phyloP scores from a whole-genome alignment of 2,329 filamentous ascomycete species.

The Claviceps fusiformis region DNA sequence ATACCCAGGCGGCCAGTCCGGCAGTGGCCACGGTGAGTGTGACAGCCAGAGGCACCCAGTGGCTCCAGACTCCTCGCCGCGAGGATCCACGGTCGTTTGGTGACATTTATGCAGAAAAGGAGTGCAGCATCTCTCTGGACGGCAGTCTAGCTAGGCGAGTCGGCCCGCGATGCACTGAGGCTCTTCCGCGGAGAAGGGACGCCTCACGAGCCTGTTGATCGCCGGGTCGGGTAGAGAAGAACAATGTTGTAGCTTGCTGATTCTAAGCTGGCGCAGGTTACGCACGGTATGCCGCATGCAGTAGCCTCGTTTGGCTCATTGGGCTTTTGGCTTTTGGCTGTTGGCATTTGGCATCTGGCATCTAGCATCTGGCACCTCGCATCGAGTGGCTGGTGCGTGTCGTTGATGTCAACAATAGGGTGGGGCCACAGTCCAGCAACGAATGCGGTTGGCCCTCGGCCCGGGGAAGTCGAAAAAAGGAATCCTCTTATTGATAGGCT shows the following conservation, averaged over 20 bases:
- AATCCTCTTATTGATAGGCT: background rate
- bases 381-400: conserved; percentile 2
- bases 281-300: background rate
- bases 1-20: conserved; percentile 80
- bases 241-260: conserved; percentile 1
- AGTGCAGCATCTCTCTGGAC: conserved; percentile 21
- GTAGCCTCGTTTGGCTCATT: background rate
- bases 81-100: conserved; percentile 41
- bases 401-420: conserved; percentile 7
- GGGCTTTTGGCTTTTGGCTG: background rate
- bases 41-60: conserved; percentile 79
- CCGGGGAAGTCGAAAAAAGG: background rate
- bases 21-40: conserved; percentile 81
- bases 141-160: conserved; percentile 7
- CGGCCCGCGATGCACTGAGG: background rate
- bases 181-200: background rate
- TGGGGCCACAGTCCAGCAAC: conserved; percentile 9
- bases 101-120: conserved; percentile 34
- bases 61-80: conserved; percentile 54
- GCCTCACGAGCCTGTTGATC: background rate
- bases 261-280: background rate
- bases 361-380: background rate
- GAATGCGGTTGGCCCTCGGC: background rate
- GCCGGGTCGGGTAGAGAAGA: background rate
- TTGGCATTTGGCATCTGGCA: background rate